A percentile compares a stretch with the other conserved stretches of the same genome.
Evolutionary conservation across 345 rosid genomes (phyloP).

Genomic region (Crucihimalaya himalaica): DNA sequence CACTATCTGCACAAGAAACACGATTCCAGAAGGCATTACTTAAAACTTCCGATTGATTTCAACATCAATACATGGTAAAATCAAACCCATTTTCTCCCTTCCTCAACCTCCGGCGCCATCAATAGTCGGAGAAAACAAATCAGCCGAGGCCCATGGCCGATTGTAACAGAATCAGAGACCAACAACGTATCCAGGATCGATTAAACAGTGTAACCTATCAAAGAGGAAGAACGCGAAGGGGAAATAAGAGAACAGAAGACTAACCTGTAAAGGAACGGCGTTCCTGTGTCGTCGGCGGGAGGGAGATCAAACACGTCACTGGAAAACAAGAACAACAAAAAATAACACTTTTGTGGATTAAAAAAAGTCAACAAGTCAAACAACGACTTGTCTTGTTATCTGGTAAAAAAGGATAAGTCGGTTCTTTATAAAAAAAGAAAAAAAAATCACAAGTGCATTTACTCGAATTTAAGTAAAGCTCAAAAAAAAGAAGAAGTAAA

Average conservation of each 20-base stretch:
- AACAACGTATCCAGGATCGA: background rate
- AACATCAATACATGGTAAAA: background rate
- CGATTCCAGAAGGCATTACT: constrained; percentile 14
- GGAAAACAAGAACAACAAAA: background rate
- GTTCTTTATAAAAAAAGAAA: too few relatives aligned
- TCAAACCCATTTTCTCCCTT: background rate
- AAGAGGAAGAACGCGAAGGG: background rate
- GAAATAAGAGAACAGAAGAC: background rate
- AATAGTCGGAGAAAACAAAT: background rate
- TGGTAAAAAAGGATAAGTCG: background rate
- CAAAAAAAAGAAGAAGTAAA: too few relatives aligned
- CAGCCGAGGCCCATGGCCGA: background rate
- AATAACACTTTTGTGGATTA: background rate
- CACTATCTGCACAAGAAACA: constrained; percentile 32
- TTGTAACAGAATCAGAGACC: background rate
- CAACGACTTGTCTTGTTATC: constrained; percentile 21
- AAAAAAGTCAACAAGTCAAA: constrained; percentile 33
- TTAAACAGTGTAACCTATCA: background rate
- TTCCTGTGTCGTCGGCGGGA: constrained; percentile 25
- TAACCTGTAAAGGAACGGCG: constrained; percentile 23
- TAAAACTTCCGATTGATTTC: background rate
- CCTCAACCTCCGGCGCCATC: background rate
- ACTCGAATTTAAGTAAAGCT: background rate
- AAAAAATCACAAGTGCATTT: constrained; percentile 14
- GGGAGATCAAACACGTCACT: constrained; percentile 30